Evolutionary conservation across 2,329 filamentous ascomycete genomes (phyloP).

Genomic region (Hyphodiscus sp.): DNA sequence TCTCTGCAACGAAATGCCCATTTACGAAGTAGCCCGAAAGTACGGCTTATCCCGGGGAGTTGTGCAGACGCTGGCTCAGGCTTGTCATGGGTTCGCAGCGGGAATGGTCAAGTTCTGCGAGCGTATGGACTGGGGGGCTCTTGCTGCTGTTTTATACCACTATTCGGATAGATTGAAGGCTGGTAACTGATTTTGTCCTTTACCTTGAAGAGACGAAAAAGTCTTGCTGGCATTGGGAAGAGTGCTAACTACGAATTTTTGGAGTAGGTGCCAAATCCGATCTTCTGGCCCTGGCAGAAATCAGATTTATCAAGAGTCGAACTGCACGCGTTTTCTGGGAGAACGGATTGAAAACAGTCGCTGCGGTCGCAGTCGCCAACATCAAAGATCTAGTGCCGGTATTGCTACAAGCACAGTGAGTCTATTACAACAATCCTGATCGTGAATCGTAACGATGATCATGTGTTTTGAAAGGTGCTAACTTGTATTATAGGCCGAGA

Average conservation of each 20-base stretch:
- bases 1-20: conserved; percentile 68
- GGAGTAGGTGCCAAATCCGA: conserved; percentile 57
- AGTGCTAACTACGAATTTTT: neutral
- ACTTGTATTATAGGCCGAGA: neutral
- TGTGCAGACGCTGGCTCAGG: conserved; percentile 67
- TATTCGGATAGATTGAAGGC: conserved; percentile 69
- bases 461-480: conserved; percentile 13
- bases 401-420: conserved; percentile 54
- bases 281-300: conserved; percentile 61
- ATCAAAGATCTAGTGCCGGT: conserved; percentile 62
- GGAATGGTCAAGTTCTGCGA: conserved; percentile 77
- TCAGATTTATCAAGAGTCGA: conserved; percentile 70
- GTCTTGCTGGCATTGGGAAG: neutral
- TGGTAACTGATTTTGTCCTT: conserved; percentile 14
- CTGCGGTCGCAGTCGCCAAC: conserved; percentile 62
- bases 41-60: conserved; percentile 64
- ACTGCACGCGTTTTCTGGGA: conserved; percentile 72
- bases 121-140: conserved; percentile 67
- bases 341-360: conserved; percentile 64
- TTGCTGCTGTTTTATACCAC: conserved; percentile 67
- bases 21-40: conserved; percentile 62
- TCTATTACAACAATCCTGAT: neutral
- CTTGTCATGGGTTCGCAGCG: conserved; percentile 70
- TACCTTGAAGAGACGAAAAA: no score
- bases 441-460: neutral